phyloP scores from a whole-genome alignment of 352 stramenopile species.

The Bremia lactucae region DNA sequence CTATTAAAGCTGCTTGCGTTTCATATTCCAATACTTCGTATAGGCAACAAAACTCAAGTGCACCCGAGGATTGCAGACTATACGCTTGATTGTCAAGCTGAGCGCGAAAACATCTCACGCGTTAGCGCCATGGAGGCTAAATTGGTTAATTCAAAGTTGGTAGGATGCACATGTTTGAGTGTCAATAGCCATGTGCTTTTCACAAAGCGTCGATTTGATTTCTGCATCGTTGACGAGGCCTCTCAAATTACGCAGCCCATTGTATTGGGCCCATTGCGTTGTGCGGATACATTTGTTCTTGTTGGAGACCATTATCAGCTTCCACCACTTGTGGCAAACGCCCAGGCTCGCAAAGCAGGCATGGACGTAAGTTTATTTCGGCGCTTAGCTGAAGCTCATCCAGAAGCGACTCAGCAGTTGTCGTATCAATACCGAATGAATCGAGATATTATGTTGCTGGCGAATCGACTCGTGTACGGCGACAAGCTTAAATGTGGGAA shows the following conservation, averaged over 20 bases:
- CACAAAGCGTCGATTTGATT: constrained; percentile 88
- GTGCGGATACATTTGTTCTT: constrained; percentile 91
- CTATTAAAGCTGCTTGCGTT: constrained; percentile 86
- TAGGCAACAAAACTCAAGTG: constrained; percentile 64
- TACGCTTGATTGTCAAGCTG: constrained; percentile 33
- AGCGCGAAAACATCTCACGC: constrained; percentile 20
- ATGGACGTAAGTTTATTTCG: constrained; percentile 88
- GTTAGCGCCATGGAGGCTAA: constrained; percentile 37
- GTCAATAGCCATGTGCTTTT: constrained; percentile 74
- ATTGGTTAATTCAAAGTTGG: constrained; percentile 40
- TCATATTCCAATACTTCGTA: constrained; percentile 59
- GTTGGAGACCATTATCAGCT: constrained; percentile 98
- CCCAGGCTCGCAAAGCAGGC: constrained; percentile 76
- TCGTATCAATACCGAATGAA: constrained; percentile 99
- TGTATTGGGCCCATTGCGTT: constrained; percentile 86
- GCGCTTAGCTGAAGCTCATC: constrained; percentile 86
- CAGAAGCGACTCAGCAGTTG: constrained; percentile 85
- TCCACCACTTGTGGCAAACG: constrained; percentile 89
- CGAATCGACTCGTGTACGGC: constrained; percentile 90
- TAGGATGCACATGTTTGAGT: constrained; percentile 69
- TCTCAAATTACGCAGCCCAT: constrained; percentile 96
- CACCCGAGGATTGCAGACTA: constrained; percentile 52
- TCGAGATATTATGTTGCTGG: constrained; percentile 90
- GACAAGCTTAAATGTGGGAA: constrained; percentile 91
- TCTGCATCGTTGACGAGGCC: constrained; percentile 97